Evolutionary conservation across 2,329 filamentous ascomycete species (phyloP), one percentile per base, ranked within the genome.

Genomic region (Chalaropsis ovoidea): DNA sequence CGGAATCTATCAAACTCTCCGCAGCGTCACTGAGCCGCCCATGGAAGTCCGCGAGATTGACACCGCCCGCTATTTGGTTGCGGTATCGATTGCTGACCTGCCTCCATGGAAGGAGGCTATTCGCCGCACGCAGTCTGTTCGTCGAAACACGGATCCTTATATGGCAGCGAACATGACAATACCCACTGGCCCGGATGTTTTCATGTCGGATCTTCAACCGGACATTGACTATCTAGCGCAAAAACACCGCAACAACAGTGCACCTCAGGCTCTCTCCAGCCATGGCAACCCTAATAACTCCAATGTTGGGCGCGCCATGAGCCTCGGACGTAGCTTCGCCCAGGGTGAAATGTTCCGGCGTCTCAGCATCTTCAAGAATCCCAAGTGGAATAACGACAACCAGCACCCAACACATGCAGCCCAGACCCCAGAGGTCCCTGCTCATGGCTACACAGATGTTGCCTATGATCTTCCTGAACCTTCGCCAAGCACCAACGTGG

Each of bases 1-100:
- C 70, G 81, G 84, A 19, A 80, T 84, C 2, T 81, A 90, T 66
- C 89, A 94, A 72, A 86, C 85, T n/a, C 79, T 94, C 0, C 80
- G 82, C 10, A 83, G 82, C 64, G 84, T 85, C 45, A 86, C 83
- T 0, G 76, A 81, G 42, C 77, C 82, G 0, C 86, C 89, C 0
- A 72, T 76, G 4, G 83, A 88, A 70, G 84, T 89, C 35, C 77
- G 78, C 17, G 82, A 87, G 65, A 76, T 78, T 0, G 76, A 79
- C 0, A 77, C 77, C 15, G 78, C 83, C 1, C 76, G 79, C 0
- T 93, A 93, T 68, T 78, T 80, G 63, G 72, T 83, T 22, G 75
- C 77, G 43, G 75, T 81, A 0, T 76, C 77, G 1, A 76, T 75
- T 0, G 72, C 72, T 2, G 71, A 75, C 35, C 69, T 80, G 1